phyloP scores from a whole-genome alignment of 1,284 basidiomycete species.

The Porodaedalea pini region DNA sequence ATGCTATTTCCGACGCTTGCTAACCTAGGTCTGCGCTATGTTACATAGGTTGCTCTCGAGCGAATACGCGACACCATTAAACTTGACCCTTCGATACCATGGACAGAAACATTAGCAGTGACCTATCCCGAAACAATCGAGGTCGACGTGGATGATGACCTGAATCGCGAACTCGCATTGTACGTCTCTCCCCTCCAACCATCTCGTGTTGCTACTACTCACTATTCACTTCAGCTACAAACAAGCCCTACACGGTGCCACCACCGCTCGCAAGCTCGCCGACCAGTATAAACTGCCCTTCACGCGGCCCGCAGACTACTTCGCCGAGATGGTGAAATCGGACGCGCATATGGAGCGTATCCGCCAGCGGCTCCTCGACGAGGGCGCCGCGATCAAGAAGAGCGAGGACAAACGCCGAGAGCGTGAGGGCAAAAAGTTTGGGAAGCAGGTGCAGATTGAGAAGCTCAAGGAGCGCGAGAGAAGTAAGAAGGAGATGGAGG shows the following conservation, averaged over 20 bases:
- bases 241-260: conserved; percentile 84
- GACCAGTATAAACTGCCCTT: conserved; percentile 78
- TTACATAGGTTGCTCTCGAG: conserved; percentile 67
- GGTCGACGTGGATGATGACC: conserved; percentile 82
- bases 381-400: conserved; percentile 86
- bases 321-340: conserved; percentile 98
- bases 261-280: conserved; percentile 72
- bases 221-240: conserved; percentile 69
- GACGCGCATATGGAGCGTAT: conserved; percentile 98
- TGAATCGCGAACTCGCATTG: conserved; percentile 94
- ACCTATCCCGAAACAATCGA: conserved; percentile 73
- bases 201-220: background rate
- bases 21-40: background rate
- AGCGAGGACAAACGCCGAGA: conserved; percentile 90
- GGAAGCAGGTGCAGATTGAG: conserved; percentile 92
- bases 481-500: conserved; percentile 80
- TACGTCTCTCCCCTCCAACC: conserved; percentile 39
- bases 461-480: conserved; percentile 76
- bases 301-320: conserved; percentile 92
- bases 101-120: conserved; percentile 82
- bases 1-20: conserved; percentile 9
- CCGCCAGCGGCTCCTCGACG: conserved; percentile 87
- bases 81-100: conserved; percentile 72
- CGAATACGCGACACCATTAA: conserved; percentile 78
- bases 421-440: conserved; percentile 95